Conservation (phyloP, 2,329 filamentous ascomycete genomes). For the Aspergillus sp. region DNA sequence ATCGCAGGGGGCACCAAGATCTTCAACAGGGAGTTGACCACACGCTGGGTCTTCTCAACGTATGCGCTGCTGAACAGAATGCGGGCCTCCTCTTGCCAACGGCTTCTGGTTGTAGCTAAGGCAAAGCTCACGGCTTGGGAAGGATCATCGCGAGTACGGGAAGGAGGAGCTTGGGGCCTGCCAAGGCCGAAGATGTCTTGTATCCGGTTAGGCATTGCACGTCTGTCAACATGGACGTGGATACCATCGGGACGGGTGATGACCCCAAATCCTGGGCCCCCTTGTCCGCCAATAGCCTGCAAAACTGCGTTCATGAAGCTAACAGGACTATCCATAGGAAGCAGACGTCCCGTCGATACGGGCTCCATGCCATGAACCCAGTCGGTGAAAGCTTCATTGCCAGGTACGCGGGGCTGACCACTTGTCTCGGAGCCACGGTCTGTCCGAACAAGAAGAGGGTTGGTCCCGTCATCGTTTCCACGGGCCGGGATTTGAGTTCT, state of each 20-base stretch:
- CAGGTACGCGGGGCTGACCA: constrained; percentile 38
- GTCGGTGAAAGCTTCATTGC: constrained; percentile 50
- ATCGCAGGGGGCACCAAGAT: constrained; percentile 81
- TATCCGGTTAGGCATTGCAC: constrained; percentile 54
- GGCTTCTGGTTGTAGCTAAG: constrained; percentile 68
- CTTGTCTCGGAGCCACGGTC: constrained; percentile 36
- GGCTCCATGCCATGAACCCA: constrained; percentile 56
- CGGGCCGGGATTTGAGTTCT: constrained; percentile 51
- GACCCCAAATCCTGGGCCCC: constrained; percentile 45
- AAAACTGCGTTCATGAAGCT: constrained; percentile 61
- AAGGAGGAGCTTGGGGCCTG: constrained; percentile 31
- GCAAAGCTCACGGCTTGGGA: constrained; percentile 75
- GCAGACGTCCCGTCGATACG: constrained; percentile 45
- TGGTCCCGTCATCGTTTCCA: constrained; percentile 75
- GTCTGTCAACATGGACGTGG: constrained; percentile 58
- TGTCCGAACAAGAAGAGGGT: constrained; percentile 76
- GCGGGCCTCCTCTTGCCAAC: constrained; percentile 88
- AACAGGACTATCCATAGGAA: constrained; percentile 53
- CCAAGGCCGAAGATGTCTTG: constrained; percentile 49
- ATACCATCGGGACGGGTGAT: constrained; percentile 52
- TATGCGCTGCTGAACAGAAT: constrained; percentile 75
- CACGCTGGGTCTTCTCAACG: constrained; percentile 67
- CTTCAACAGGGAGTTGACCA: constrained; percentile 69
- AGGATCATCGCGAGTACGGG: constrained; percentile 50
- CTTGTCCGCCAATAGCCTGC: constrained; percentile 53